Evolutionary conservation across 1,139 yeast genomes (phyloP), one percentile per base, ranked within the genome.

Genomic region (Geotrichum cucujoidarum): DNA sequence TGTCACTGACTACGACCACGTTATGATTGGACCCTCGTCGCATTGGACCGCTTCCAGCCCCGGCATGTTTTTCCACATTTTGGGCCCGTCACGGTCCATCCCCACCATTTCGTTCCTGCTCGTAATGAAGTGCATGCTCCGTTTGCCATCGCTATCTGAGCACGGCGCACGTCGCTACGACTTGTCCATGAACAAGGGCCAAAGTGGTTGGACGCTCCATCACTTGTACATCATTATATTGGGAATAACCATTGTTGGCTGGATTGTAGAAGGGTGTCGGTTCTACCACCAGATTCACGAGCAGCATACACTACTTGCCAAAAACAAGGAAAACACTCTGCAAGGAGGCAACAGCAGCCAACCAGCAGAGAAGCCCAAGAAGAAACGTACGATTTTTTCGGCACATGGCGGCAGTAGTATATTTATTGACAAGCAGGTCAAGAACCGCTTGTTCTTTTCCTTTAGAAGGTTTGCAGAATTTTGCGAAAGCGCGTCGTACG

Each of bases 81-180:
- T 61, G 3, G 69, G 69, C 1, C 57, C 60, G 1, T 27, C 57
- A 1, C 42, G 57, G 8, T 42, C 55, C 1, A 48, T 65, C 10
- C 49, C 53, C 17, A 53, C 49, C 20, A 59, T 64, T 24, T 66
- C 69, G 2, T 63, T 57, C 41, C 47, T 65, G 46, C 58, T 57
- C 10, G 53, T 65, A 18, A 45, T 66, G 51, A 62, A 65, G 53
- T 57, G 64, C 20, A 55, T 65, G 53, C 51, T 66, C 38, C 55
- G 68, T n/a, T 54, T 65, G 47, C 67, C 70, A 2, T 54, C 63
- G 5, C 49, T 56, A 20, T 58, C 57, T 4, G 58, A 54, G 20
- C 29, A 36, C n/a, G 43, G 43, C 10, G 41, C 30, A 18, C 33
- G 27, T n/a, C 30, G 30, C 30, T 30, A 40, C 37, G 24, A 30